These are phyloP conservation scores for Hypoxylon sp. DNA, from an alignment of 2,329 filamentous ascomycete species.

Conservation along the genomic window DNA sequence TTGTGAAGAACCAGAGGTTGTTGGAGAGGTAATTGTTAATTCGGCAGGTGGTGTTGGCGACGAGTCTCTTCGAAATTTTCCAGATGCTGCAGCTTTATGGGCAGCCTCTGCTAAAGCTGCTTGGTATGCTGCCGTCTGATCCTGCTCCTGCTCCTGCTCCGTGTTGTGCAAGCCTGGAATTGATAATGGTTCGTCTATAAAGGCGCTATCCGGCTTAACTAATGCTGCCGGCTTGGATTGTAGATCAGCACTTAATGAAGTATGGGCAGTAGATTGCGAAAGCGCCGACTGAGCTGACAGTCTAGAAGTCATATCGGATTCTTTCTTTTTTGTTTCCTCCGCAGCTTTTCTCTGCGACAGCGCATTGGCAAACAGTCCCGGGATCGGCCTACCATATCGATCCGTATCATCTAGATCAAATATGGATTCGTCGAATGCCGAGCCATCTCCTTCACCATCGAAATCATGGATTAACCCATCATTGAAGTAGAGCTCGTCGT, in stretches of 20 bases:
- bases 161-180: slow-evolving; percentile 24
- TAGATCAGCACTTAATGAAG: slow-evolving; percentile 58
- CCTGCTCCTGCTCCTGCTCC: slow-evolving; percentile 43
- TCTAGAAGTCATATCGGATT: slow-evolving; percentile 61
- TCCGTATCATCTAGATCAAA: slow-evolving; percentile 77
- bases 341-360: slow-evolving; percentile 59
- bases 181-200: slow-evolving; percentile 38
- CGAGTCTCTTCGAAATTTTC: slow-evolving; percentile 75
- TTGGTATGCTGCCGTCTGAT: slow-evolving; percentile 75
- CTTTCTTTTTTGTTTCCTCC: slow-evolving; percentile 54
- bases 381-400: slow-evolving; percentile 69
- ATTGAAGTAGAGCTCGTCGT: slow-evolving; percentile 78
- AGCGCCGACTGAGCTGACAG: slow-evolving; percentile 58
- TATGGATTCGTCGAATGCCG: slow-evolving; percentile 77
- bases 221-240: slow-evolving; percentile 41
- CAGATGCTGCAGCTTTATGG: slow-evolving; percentile 78
- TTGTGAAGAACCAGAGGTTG: slow-evolving; percentile 49
- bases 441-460: slow-evolving; percentile 63
- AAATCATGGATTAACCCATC: slow-evolving; percentile 69
- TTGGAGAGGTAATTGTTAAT: slow-evolving; percentile 53
- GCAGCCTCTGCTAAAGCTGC: slow-evolving; percentile 86
- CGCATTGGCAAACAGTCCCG: slow-evolving; percentile 67
- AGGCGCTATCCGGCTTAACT: slow-evolving; percentile 27
- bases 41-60: slow-evolving; percentile 55
- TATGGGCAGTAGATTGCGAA: slow-evolving; percentile 64